Percentiles rank a stretch among this genome's conserved stretches.
phyloP scores from a whole-genome alignment of 2,329 filamentous ascomycete species.

The Talaromyces rugulosus region DNA sequence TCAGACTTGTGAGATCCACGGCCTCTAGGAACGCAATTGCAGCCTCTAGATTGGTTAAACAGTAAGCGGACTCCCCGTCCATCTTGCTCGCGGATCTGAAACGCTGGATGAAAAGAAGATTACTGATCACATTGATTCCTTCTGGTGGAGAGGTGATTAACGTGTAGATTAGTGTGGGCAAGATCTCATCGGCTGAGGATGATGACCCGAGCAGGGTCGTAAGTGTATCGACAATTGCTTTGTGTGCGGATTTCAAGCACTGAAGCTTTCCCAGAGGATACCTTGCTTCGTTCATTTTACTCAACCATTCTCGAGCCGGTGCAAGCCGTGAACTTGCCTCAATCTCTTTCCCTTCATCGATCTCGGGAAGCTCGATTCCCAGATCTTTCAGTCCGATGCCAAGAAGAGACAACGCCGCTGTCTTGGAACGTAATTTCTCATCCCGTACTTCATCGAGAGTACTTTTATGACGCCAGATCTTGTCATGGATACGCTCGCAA shows the following conservation, averaged over 20 bases:
- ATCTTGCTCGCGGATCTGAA: conserved; percentile 84
- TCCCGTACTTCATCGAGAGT: conserved; percentile 94
- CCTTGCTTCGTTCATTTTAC: conserved; percentile 78
- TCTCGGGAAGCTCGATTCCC: conserved; percentile 66
- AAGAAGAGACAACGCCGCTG: conserved; percentile 82
- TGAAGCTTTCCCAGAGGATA: conserved; percentile 90
- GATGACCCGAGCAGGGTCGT: conserved; percentile 63
- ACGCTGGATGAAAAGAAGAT: conserved; percentile 88
- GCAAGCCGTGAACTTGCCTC: conserved; percentile 71
- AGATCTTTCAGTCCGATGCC: conserved; percentile 85
- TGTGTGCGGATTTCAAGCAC: conserved; percentile 82
- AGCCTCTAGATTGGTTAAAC: conserved; percentile 91
- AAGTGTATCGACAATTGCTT: conserved; percentile 86
- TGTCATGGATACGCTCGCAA: conserved; percentile 79
- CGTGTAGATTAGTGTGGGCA: conserved; percentile 94
- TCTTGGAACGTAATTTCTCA: conserved; percentile 90
- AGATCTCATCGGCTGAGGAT: conserved; percentile 93
- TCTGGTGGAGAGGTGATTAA: conserved; percentile 87
- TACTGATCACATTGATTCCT: conserved; percentile 84
- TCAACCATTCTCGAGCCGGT: conserved; percentile 65
- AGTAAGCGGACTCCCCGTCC: conserved; percentile 92
- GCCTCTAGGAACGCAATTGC: conserved; percentile 92
- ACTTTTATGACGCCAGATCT: conserved; percentile 85
- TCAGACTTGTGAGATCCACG: conserved; percentile 84
- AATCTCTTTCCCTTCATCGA: conserved; percentile 56